Base-by-base conservation (phyloP, 2,329 filamentous ascomycete species). In the Cladosporium cucumerinum region DNA sequence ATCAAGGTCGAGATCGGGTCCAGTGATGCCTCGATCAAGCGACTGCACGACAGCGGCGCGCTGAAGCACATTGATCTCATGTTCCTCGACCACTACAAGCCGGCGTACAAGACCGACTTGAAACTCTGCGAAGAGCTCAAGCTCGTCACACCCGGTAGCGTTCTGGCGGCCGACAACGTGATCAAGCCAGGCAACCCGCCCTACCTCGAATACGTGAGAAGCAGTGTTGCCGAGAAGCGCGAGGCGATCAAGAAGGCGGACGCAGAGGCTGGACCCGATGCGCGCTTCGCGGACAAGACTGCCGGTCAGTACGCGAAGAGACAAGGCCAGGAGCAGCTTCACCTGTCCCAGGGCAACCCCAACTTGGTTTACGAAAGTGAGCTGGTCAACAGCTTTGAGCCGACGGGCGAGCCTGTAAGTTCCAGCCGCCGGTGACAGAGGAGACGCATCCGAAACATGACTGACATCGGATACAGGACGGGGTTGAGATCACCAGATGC, bases 1-100 rank as follows among this genome's bases (percentile, higher is more conserved):
- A 89, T 94, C 52, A 86, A 85, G 68, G 87, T 94, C 10, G 75
- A 91, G 23, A 84, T 93, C 26, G 91, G 90, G 4, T 82, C 87
- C 4, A 90, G 88, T 68, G 85, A 89, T 66, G 81, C 82, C n/a
- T 87, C 87, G 0, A 81, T 94, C 54, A 81, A 83, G 57, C 83
- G 85, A 5, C 80, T 94, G 5, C 81, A 87, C 67, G 71, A 78
- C 0, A 75, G 80, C 3, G 86, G 86, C 0, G 71, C 74, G 5
- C 74, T 93, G 26, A 76, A 80, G 26, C 81, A 83, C 54, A 85
- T 93, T 66, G 89, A 92, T 70, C 78, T 93, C 46, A 80, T 93
- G 76, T 94, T 95, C 75, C 79, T 95, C 39, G 92, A 95, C 72
- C 91, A 95, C 75, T 89, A 89, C 77, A 93, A 94, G 76, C 88